Percentiles rank a stretch among this genome's conserved stretches.
Conservation (phyloP, 2,329 filamentous ascomycete genomes). For the Colletotrichum sp. region DNA sequence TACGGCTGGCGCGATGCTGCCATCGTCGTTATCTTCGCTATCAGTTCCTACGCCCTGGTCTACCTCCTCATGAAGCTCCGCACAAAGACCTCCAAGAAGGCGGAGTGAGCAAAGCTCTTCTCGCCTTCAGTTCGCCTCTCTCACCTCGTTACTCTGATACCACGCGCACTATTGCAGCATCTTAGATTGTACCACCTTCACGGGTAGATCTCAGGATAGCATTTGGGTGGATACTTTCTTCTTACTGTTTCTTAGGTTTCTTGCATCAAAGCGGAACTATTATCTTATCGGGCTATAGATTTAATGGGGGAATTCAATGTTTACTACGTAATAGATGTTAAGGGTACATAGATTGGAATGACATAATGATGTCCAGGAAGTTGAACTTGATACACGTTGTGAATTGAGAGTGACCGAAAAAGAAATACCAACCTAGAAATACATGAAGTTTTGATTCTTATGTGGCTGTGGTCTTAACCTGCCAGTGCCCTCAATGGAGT, state of each 20-base stretch:
- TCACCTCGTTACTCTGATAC: background rate
- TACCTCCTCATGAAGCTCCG: constrained; percentile 52
- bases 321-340: background rate
- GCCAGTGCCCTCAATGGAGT: too few species aligned
- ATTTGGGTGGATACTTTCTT: background rate
- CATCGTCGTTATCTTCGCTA: constrained; percentile 60
- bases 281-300: background rate
- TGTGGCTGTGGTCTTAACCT: too few species aligned
- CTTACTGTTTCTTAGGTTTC: background rate
- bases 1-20: constrained; percentile 71
- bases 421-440: too few species aligned
- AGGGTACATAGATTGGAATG: background rate
- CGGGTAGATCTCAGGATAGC: background rate
- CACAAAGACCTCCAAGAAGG: constrained; percentile 52
- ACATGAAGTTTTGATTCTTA: too few species aligned
- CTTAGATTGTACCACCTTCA: background rate
- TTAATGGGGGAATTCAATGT: background rate
- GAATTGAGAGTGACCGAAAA: too few species aligned
- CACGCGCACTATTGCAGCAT: background rate
- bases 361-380: background rate
- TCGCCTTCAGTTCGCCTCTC: background rate
- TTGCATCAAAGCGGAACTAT: background rate
- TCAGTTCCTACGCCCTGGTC: constrained; percentile 56
- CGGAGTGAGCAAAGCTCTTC: constrained; percentile 27
- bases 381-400: too few species aligned